Evolutionary conservation across 192 early-diverging fungal species (phyloP), one percentile per base, ranked within the genome.

Genomic region (Podila epigama): DNA sequence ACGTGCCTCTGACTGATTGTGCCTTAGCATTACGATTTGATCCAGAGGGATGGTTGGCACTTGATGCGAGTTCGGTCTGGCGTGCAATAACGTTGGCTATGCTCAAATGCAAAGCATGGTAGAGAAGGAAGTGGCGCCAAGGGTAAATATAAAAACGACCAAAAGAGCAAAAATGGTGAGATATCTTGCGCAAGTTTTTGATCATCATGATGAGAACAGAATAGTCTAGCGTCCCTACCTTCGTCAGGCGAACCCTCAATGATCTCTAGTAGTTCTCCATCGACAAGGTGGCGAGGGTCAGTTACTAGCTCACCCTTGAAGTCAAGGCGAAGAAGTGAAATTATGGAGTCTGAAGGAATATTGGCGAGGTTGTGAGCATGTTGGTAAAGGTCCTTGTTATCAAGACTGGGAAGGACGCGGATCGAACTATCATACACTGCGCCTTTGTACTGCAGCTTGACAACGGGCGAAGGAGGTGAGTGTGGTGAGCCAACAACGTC

Each of bases 401-500:
- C 39, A 28, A 29, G 58, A 4, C 36, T 27, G 4, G 66, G 66
- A 15, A 68, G 44, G 50, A 77, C 27, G 40, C 73, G 73, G 59
- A 77, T 68, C 34, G 73, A 77, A 37, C 5, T 77, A 57, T 77
- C 73, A 33, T 77, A 68, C 32, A 77, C 73, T 48, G 73, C 73
- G 36, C 73, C 73, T 10, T 64, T 51, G 66, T 77, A 77, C 50
- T 77, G 73, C 29, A 77, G 55, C n/a, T 60, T 68, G 54, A 77
- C 73, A 0, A 77, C 73, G 18, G 61, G 60, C 3, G 73, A 68
- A 16, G 60, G 15, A n/a, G 55, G 18, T 18, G 22, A 7, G 25
- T 60, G 48, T 20, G 60, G 9, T 11, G 66, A 59, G 25, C 66
- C 73, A 5, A 59, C 48, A 2, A 60, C 18, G 61, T 64, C 64